Evolutionary conservation across 345 rosid genomes (phyloP), one percentile per base, ranked within the genome.

Genomic region (Murraya koenigii): DNA sequence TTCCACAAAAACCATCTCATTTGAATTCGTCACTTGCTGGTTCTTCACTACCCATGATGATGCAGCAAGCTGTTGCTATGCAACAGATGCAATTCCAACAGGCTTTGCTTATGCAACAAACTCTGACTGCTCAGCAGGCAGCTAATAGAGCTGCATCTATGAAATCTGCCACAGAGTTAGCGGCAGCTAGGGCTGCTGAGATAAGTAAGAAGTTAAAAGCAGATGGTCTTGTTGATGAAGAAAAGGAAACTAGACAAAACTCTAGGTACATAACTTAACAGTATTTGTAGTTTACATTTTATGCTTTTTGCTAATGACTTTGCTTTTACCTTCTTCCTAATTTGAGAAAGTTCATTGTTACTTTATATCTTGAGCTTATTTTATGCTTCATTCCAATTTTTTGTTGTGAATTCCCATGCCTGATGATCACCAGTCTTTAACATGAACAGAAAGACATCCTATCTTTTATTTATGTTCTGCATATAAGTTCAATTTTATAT

Each of bases 51-150:
- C 99, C 98, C 75, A 84, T 95, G 90, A 91, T 95, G 93, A 93
- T 95, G 98, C 99, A 95, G 88, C 99, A 95, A 85, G 99, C 99
- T 75, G 99, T 95, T 79, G 96, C 94, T 28, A 92, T 93, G 95
- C 99, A 95, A 81, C 99, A 95, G 80, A 92, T 95, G 97, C 98
- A 95, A 72, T 95, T 93, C 83, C 99, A 95, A 69, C 98, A 95
- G 86, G 95, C 98, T 75, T 89, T 95, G 88, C 84, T 93, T 72
- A 95, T 95, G 99, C 99, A 95, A 58, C 99, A 95, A 84, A 91
- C 92, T 33, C 74, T 93, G 94, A 91, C 91, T 83, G 94, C 98
- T 47, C 99, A 95, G 82, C 99, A 95, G 89, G 99, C 97, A 77
- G 99, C 99, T 73, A 93, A 91, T 77, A 87, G 88, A 78, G 98